Percentiles rank a stretch among this genome's conserved stretches.
phyloP scores from a whole-genome alignment of 202 grass and related monocot genomes.

The Setaria italica region DNA sequence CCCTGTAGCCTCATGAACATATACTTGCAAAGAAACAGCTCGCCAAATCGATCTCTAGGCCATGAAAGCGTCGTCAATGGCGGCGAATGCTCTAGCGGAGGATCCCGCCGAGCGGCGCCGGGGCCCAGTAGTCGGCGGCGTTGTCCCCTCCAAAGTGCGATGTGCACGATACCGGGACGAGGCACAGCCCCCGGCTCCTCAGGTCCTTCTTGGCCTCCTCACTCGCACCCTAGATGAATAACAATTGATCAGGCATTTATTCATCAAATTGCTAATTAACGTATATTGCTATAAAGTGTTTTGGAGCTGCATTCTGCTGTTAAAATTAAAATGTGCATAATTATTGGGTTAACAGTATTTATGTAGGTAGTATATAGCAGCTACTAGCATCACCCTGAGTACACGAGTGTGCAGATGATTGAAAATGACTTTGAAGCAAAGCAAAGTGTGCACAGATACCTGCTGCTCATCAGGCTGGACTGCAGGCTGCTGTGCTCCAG shows the following conservation, averaged over 20 bases:
- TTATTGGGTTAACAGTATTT: not conserved
- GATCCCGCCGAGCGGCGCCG: slow-evolving; percentile 55
- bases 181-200: slow-evolving; percentile 84
- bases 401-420: slow-evolving; percentile 40
- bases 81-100: slow-evolving; percentile 45
- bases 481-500: slow-evolving; percentile 51
- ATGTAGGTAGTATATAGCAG: not conserved
- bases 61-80: not conserved
- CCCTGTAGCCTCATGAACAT: slow-evolving; percentile 33
- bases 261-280: not conserved
- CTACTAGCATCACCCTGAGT: not conserved
- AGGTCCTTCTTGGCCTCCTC: slow-evolving; percentile 76
- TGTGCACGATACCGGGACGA: slow-evolving; percentile 89
- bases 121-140: slow-evolving; percentile 86
- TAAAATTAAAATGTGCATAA: not conserved
- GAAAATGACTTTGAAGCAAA: slow-evolving; percentile 67
- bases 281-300: not conserved
- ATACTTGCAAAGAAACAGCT: slow-evolving; percentile 40
- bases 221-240: slow-evolving; percentile 37
- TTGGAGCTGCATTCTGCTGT: not conserved
- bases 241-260: not conserved
- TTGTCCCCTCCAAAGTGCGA: slow-evolving; percentile 78
- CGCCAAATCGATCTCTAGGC: not conserved
- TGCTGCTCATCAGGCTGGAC: slow-evolving; percentile 53
- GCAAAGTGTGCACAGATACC: slow-evolving; percentile 53